Evolutionary conservation across 1,139 yeast genomes (phyloP).

Genomic region (Kurtzmaniella quercitrusa): DNA sequence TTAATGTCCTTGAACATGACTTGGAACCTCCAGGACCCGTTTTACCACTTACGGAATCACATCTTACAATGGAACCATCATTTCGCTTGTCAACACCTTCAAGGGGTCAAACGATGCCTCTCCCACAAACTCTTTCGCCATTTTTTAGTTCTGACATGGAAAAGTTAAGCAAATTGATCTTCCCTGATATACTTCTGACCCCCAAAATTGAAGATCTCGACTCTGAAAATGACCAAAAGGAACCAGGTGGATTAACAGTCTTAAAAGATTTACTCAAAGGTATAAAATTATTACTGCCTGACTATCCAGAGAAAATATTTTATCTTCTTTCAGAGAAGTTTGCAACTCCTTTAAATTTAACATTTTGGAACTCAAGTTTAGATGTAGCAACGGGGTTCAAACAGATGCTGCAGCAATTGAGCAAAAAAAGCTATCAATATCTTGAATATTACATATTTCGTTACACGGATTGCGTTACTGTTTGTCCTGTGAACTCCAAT

Average conservation of each 20-base stretch:
- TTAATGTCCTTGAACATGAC: neutral
- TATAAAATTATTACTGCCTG: neutral
- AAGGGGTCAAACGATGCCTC: neutral
- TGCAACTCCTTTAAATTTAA: neutral
- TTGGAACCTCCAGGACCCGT: neutral
- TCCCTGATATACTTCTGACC: neutral
- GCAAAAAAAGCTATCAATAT: constrained; percentile 1
- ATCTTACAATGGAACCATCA: neutral
- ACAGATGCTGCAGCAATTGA: constrained; percentile 16
- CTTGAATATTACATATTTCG: constrained; percentile 2
- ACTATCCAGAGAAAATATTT: neutral
- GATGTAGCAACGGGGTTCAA: constrained; percentile 5
- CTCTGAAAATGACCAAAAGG: neutral
- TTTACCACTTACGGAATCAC: neutral
- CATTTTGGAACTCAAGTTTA: constrained; percentile 1
- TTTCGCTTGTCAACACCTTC: neutral
- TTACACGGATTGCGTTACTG: constrained; percentile 13
- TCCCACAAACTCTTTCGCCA: neutral
- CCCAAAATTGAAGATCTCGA: neutral
- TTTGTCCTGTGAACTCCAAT: constrained; percentile 32
- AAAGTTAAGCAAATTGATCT: neutral
- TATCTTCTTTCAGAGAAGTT: neutral
- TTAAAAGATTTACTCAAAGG: neutral
- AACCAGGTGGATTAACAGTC: neutral
- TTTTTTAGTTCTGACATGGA: neutral